These are phyloP conservation scores for Marchantia paleacea DNA, from an alignment of 225 moss, liverwort and hornwort genomes.

Conservation along the genomic window DNA sequence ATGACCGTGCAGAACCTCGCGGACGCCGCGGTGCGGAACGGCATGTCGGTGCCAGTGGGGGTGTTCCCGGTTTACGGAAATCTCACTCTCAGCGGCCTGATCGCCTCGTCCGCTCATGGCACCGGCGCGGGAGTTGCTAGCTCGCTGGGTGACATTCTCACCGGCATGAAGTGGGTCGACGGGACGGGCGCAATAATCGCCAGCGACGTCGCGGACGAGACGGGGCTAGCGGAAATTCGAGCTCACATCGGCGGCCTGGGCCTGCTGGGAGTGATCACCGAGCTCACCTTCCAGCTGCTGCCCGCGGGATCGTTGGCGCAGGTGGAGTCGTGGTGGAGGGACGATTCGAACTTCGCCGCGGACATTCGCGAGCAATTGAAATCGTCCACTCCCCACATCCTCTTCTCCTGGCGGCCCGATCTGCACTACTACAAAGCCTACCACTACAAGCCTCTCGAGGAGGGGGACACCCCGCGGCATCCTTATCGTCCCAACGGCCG, in stretches of 20 bases:
- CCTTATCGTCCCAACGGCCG: constrained; percentile 42
- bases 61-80: constrained; percentile 43
- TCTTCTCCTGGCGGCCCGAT: constrained; percentile 55
- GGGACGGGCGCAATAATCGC: constrained; percentile 42
- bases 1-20: constrained; percentile 55
- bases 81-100: constrained; percentile 53
- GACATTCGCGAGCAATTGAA: constrained; percentile 34
- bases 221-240: constrained; percentile 41
- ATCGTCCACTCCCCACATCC: constrained; percentile 43
- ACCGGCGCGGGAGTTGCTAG: constrained; percentile 39
- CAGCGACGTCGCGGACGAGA: constrained; percentile 35
- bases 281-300: constrained; percentile 53
- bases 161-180: constrained; percentile 52
- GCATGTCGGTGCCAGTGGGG: constrained; percentile 40
- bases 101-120: constrained; percentile 54
- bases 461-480: constrained; percentile 11
- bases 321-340: constrained; percentile 40
- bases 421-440: constrained; percentile 36
- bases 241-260: constrained; percentile 53
- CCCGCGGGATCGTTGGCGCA: constrained; percentile 37
- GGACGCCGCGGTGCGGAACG: constrained; percentile 37
- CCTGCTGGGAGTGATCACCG: constrained; percentile 44
- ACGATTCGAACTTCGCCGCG: constrained; percentile 41
- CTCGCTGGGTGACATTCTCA: constrained; percentile 46
- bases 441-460: constrained; percentile 35